These are phyloP conservation scores for Saccharomycopsis amapae DNA, from an alignment of 805 yeast species.

Conservation along the genomic window DNA sequence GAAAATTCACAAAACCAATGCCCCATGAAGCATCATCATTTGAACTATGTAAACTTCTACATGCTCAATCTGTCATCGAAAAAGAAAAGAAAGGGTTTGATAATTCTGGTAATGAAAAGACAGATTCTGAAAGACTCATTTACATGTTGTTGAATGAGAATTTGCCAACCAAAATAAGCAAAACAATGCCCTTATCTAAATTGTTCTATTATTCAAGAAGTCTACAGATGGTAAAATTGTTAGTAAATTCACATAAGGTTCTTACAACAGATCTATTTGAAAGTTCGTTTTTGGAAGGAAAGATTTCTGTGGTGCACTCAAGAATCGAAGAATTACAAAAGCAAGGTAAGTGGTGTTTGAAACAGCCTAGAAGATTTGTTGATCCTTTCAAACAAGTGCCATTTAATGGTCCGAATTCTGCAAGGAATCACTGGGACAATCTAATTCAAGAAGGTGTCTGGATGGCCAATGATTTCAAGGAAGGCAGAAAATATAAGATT, in stretches of 20 bases:
- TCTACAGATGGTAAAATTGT: conserved; percentile 69
- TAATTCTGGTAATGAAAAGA: conserved; percentile 22
- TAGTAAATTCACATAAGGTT: conserved; percentile 82
- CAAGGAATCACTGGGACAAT: conserved; percentile 57
- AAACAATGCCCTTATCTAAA: conserved; percentile 70
- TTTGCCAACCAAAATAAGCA: conserved; percentile 47
- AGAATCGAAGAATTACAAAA: conserved; percentile 88
- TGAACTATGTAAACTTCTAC: conserved; percentile 17
- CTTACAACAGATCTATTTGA: conserved; percentile 81
- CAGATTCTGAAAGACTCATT: conserved; percentile 37
- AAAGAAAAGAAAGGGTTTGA: conserved; percentile 14
- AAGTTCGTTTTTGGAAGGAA: conserved; percentile 80
- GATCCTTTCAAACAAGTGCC: conserved; percentile 48
- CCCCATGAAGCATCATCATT: conserved; percentile 19
- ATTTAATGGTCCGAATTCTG: background rate
- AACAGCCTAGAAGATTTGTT: conserved; percentile 67
- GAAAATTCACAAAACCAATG: conserved; percentile 12
- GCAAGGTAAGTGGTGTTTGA: conserved; percentile 81
- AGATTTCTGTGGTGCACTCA: conserved; percentile 80
- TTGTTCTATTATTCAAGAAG: conserved; percentile 83
- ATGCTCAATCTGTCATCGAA: conserved; percentile 14
- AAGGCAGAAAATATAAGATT: conserved; percentile 59
- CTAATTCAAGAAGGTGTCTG: conserved; percentile 73
- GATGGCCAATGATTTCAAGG: conserved; percentile 74
- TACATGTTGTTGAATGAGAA: conserved; percentile 43